Conservation (phyloP, 345 rosid species). For the Populus alba region DNA sequence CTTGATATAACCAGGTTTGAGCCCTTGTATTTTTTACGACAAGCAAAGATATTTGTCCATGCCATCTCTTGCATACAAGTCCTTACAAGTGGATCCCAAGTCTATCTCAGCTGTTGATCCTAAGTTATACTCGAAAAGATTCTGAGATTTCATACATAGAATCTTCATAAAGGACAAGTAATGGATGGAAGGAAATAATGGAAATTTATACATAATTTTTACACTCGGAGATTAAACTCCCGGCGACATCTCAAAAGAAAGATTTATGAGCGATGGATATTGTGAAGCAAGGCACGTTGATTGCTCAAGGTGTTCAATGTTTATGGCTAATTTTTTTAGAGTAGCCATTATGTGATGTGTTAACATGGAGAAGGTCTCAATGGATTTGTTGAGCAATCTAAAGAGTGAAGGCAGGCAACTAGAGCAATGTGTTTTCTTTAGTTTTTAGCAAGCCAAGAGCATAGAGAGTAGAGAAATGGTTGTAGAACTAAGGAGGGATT, state of each 20-base stretch:
- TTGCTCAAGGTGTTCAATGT: not conserved
- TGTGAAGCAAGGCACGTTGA: no score
- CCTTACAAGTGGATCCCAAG: constrained; percentile 34
- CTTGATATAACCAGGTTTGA: no score
- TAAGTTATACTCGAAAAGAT: no score
- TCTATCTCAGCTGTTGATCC: constrained; percentile 40
- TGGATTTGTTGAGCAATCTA: not conserved
- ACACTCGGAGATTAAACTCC: not conserved
- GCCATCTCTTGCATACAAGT: no score
- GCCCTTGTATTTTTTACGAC: no score
- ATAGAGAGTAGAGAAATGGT: constrained; percentile 7
- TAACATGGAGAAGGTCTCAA: not conserved
- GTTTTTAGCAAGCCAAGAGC: not conserved
- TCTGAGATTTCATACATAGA: constrained; percentile 1
- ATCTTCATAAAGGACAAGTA: constrained; percentile 22
- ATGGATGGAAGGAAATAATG: not conserved
- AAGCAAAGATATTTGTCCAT: no score
- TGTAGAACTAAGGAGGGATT: not conserved
- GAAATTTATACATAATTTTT: not conserved
- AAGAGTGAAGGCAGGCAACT: not conserved
- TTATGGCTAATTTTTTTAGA: not conserved
- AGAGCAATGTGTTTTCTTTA: not conserved
- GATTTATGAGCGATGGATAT: no score
- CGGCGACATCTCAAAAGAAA: no score
- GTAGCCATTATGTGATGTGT: not conserved